These are phyloP conservation scores for Solanum neorickii DNA, from an alignment of 257 asterid genomes.

Conservation along the genomic window DNA sequence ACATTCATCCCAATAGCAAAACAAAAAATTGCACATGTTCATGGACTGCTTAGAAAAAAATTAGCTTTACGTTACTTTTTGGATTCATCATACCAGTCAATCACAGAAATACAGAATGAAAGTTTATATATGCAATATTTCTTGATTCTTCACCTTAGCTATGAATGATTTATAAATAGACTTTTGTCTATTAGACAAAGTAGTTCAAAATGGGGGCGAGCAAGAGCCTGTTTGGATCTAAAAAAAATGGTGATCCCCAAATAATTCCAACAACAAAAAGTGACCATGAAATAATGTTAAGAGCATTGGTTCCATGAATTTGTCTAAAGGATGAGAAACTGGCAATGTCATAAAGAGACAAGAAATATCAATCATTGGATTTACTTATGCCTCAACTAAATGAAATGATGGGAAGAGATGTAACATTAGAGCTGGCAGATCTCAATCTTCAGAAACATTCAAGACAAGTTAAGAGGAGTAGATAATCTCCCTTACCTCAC, in stretches of 20 bases:
- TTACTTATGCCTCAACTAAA: not conserved
- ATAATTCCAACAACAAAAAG: not conserved
- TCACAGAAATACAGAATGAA: not conserved
- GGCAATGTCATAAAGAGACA: not conserved
- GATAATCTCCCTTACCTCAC: conserved; percentile 48
- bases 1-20: not conserved
- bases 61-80: not conserved
- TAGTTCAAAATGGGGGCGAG: not conserved
- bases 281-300: not conserved
- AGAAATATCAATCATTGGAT: not conserved
- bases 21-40: not conserved
- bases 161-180: not conserved
- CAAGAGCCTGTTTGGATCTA: not conserved
- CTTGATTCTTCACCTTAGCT: not conserved
- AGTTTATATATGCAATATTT: not conserved
- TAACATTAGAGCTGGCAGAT: not conserved
- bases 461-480: not conserved
- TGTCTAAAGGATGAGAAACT: not conserved
- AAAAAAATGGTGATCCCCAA: not conserved
- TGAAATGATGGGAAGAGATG: not conserved
- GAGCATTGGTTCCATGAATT: not conserved
- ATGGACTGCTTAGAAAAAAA: not conserved
- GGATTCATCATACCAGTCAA: not conserved
- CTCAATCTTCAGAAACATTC: not conserved
- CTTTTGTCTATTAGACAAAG: not conserved